A percentile compares a stretch with the other conserved stretches of the same genome.
Evolutionary conservation across 495 filamentous ascomycete species (phyloP).

Genomic region (Trichoderma parareesei): DNA sequence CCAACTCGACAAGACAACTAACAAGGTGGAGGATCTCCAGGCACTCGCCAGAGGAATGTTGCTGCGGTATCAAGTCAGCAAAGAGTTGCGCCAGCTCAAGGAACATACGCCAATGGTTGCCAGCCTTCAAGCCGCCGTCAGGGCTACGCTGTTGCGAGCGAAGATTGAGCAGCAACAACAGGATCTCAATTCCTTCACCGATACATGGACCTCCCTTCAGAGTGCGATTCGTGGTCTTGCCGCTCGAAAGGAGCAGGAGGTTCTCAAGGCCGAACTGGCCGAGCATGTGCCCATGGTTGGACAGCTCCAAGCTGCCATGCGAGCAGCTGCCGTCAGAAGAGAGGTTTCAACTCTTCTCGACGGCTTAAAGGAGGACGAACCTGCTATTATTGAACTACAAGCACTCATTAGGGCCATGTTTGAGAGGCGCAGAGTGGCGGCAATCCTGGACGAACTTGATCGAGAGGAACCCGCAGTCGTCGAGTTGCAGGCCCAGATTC

Average conservation of each 20-base stretch:
- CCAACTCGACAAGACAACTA: slow-evolving; percentile 23
- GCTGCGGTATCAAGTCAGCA: slow-evolving; percentile 29
- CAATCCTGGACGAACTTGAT: slow-evolving; percentile 49
- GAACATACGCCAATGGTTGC: neutral
- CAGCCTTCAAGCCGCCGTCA: neutral
- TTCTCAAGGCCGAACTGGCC: slow-evolving; percentile 30
- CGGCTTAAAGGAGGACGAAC: slow-evolving; percentile 31
- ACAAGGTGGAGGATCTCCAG: slow-evolving; percentile 42
- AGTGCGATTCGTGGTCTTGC: slow-evolving; percentile 39
- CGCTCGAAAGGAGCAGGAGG: slow-evolving; percentile 32
- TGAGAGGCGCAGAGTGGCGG: slow-evolving; percentile 35
- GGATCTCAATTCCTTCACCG: slow-evolving; percentile 30
- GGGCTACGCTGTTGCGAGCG: slow-evolving; percentile 23
- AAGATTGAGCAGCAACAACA: slow-evolving; percentile 29
- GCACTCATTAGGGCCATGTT: slow-evolving; percentile 46
- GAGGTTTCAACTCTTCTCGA: slow-evolving; percentile 37
- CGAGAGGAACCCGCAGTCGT: slow-evolving; percentile 49
- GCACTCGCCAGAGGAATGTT: slow-evolving; percentile 45
- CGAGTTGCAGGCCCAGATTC: slow-evolving; percentile 60
- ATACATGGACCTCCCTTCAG: slow-evolving; percentile 42
- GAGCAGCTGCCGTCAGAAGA: slow-evolving; percentile 41
- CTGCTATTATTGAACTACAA: slow-evolving; percentile 36
- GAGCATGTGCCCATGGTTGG: slow-evolving; percentile 26
- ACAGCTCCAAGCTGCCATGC: slow-evolving; percentile 33
- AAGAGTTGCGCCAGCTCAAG: neutral